Conservation (phyloP, 2,329 filamentous ascomycete species). For the Chaetomium sp. region DNA sequence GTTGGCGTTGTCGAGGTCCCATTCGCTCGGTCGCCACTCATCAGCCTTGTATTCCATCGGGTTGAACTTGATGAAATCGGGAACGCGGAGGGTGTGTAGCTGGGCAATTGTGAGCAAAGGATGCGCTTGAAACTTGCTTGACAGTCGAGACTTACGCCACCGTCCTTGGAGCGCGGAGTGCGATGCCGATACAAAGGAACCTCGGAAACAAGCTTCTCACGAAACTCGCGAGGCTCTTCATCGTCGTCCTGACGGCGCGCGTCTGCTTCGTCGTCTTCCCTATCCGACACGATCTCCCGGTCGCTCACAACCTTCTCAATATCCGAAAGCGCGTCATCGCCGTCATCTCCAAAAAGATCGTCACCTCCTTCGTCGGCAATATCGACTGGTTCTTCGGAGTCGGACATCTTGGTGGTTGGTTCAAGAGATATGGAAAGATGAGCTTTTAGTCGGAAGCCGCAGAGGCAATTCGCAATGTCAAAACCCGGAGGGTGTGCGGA, state of each 20-base stretch:
- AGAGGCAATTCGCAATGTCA: background rate
- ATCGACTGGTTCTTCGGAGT: conserved; percentile 58
- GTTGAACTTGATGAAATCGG: conserved; percentile 70
- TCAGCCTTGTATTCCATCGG: conserved; percentile 67
- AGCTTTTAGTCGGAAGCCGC: background rate
- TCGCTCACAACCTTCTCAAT: conserved; percentile 66
- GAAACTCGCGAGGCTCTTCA: conserved; percentile 45
- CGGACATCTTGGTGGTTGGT: conserved; percentile 49
- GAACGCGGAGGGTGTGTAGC: conserved; percentile 71
- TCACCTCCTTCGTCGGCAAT: conserved; percentile 58
- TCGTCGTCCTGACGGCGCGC: conserved; percentile 45
- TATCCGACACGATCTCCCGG: conserved; percentile 58
- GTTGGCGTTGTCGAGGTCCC: conserved; percentile 56
- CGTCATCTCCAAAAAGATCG: conserved; percentile 65
- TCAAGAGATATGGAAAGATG: background rate
- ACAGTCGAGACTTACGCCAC: conserved; percentile 56
- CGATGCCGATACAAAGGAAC: conserved; percentile 69
- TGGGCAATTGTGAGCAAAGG: conserved; percentile 40
- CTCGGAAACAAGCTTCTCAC: conserved; percentile 61
- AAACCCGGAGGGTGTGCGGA: background rate
- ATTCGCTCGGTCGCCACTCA: conserved; percentile 63
- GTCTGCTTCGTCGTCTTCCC: conserved; percentile 42
- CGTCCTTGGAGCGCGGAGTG: conserved; percentile 70
- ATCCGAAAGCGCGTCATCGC: conserved; percentile 58
- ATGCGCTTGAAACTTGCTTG: background rate